Evolutionary conservation across 352 stramenopile genomes (phyloP), one percentile per base, ranked within the genome.

Genomic region (Thalassiosira mediterranea): DNA sequence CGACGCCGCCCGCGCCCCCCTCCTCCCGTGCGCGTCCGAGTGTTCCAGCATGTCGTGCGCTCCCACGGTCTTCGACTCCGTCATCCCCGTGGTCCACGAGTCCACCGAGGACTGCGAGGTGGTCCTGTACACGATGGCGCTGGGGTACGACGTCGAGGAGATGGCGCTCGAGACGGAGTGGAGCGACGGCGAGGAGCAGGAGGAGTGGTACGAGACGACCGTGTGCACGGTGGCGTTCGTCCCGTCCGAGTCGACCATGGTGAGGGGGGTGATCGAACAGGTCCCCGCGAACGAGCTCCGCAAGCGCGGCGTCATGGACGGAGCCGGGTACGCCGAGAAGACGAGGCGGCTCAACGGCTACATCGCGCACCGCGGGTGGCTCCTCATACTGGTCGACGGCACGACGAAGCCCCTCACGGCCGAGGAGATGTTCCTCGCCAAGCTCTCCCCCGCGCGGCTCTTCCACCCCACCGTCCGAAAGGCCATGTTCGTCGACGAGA

Each of bases 221-320:
- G 65, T 90, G 21, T 92, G 87, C 56, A 91, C 83, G 37, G 58
- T 92, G 54, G 87, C 87, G 32, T 87, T 90, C 65, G 70, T 92
- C 38, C 75, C 84, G 5, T 54, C 53, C 17, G 77, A 88, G 58
- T 88, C 75, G 23, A 64, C 53, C 15, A 52, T 92, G 25, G 84
- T 88, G 1, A 46, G 75, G 37, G 46, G 47, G 29, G 69, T 90
- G 11, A 74, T 84, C 21, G 32, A 51, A 2, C 81, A 88, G 40
- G 76, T 90, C 13, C 81, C 81, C 11, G 38, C 60, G 1, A 57
- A 75, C 15, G 51, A 85, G 49, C 57, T 88, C 1, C 32, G 32
- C n/a, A 72, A 84, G 52, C 80, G 85, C 51, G 79, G 71, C 40
- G 34, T 89, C 1, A 72, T 59, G 23, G 5, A 65, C 4, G 26